Evolutionary conservation across 805 yeast species (phyloP), one percentile per base, ranked within the genome.

Genomic region (Grigorovia humatica): DNA sequence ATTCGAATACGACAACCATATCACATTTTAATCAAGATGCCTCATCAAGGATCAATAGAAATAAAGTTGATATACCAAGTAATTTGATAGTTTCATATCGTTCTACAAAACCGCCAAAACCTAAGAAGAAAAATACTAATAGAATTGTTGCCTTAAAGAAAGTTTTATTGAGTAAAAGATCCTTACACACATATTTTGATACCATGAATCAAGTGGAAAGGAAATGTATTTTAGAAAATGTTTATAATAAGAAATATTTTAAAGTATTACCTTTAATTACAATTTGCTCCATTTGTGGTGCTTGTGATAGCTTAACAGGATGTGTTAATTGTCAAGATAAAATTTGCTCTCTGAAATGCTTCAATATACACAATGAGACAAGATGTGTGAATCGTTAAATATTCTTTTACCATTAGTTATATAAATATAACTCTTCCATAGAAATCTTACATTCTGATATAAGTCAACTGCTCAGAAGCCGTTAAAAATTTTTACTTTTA

Each of bases 231-330:
- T 63, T 59, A 49, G 58, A 59, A 44, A 63, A 63, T 50, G 65
- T 64, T 32, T 62, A 63, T 52, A 66, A 64, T 50, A 65, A 66
- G 48, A 65, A 62, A 53, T 63, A 55, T 49, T 62, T 64, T 55
- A 68, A 66, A 48, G 68, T 67, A 1, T 52, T 66, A 15, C 67
- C 69, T 3, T 55, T 66, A 32, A 65, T 66, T 32, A 65, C 65
- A 1, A 59, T 61, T 30, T 67, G 70, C 55, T 66, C 70, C 27
- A 63, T 66, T 2, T 67, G 70, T 50, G 70, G 69, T 48, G 67
- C 65, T 15, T 59, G 59, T 53, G 61, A 60, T 30, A 61, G 67
- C 48, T 57, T 65, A 19, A 60, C 70, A 4, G 61, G 68, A 20
- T 66, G 70, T 51, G 68, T 64, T 2, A 57, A 57, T 18, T 67